Percentiles rank a stretch among this genome's conserved stretches.
phyloP scores from a whole-genome alignment of 2,329 filamentous ascomycete species.

The Trichoderma semiorbis region DNA sequence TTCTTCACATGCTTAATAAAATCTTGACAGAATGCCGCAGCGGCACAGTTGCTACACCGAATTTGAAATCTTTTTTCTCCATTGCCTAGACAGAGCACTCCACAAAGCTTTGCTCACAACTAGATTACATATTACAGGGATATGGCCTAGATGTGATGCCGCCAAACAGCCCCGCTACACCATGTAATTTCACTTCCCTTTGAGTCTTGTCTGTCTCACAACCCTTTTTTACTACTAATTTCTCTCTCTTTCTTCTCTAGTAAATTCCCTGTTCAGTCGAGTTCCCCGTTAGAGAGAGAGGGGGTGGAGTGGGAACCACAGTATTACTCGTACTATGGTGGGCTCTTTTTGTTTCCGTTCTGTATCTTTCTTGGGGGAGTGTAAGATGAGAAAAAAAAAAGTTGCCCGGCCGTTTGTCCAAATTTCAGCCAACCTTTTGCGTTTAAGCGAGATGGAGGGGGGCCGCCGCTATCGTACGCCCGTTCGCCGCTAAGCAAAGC shows the following conservation, averaged over 20 bases:
- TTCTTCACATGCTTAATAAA: background rate
- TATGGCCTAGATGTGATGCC: background rate
- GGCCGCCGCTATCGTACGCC: background rate
- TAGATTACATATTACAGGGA: background rate
- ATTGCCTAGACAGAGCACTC: background rate
- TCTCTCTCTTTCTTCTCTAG: background rate
- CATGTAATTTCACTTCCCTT: background rate
- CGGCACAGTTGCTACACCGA: background rate
- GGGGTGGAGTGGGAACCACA: background rate
- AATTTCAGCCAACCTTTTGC: background rate
- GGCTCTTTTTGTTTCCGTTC: background rate
- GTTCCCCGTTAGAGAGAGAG: background rate
- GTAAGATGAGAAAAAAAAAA: background rate
- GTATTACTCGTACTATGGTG: background rate
- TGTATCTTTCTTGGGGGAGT: background rate
- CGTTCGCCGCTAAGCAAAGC: background rate
- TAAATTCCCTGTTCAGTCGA: background rate
- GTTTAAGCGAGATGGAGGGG: constrained; percentile 7
- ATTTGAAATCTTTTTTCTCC: background rate
- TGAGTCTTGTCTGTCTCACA: background rate
- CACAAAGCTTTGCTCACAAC: background rate
- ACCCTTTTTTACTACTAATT: background rate
- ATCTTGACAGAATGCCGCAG: background rate
- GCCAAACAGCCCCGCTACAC: background rate
- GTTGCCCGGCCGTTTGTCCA: background rate